Evolutionary conservation across 345 rosid genomes (phyloP).

Genomic region (Populus nigra): DNA sequence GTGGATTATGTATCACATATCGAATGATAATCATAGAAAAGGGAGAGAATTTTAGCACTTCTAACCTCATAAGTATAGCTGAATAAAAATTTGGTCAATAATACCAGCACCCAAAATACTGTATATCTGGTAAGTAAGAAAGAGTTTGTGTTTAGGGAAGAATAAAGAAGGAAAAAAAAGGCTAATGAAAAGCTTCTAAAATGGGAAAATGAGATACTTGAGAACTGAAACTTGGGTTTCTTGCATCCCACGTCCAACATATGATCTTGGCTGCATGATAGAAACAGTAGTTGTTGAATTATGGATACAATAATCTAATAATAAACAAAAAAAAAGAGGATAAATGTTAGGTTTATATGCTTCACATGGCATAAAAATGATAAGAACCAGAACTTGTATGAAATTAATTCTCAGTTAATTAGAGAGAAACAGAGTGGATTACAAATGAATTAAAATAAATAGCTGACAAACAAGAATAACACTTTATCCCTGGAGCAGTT

Average conservation of each 20-base stretch:
- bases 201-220: slow-evolving; percentile 53
- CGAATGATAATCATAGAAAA: neutral
- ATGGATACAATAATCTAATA: neutral
- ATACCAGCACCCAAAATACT: slow-evolving; percentile 79
- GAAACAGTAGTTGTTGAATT: neutral
- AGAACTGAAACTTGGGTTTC: slow-evolving; percentile 83
- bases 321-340: too few relatives aligned
- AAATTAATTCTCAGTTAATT: neutral
- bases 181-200: slow-evolving; percentile 22
- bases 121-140: slow-evolving; percentile 55
- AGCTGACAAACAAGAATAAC: neutral
- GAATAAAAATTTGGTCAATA: slow-evolving; percentile 66
- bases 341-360: too few relatives aligned
- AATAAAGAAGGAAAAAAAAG: neutral
- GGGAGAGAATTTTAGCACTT: neutral
- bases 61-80: slow-evolving; percentile 91
- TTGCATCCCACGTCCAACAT: slow-evolving; percentile 91
- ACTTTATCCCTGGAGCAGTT: neutral
- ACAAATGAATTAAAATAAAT: neutral
- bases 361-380: neutral
- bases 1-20: neutral
- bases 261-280: slow-evolving; percentile 72
- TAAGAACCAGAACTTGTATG: neutral
- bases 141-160: slow-evolving; percentile 1
- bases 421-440: neutral